Conservation (phyloP, 345 rosid species). For the Salix suchowensis region DNA sequence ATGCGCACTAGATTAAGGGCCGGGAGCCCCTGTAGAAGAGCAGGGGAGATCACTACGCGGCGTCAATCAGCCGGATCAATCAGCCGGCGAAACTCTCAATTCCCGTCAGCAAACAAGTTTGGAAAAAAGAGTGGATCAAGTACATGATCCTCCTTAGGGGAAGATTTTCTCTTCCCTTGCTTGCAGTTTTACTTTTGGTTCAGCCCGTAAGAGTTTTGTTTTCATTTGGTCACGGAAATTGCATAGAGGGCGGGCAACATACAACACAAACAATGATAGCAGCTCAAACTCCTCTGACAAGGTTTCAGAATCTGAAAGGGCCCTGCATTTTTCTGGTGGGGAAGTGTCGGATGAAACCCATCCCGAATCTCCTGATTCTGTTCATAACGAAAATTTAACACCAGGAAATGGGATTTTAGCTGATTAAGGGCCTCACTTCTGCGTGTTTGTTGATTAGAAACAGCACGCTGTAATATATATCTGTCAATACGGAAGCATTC, state of each 20-base stretch:
- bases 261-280: conserved; percentile 13
- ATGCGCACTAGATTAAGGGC: conserved; percentile 25
- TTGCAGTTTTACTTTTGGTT: not conserved
- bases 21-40: conserved; percentile 20
- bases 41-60: conserved; percentile 14
- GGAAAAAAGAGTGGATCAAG: conserved; percentile 26
- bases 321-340: conserved; percentile 16
- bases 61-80: conserved; percentile 3
- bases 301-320: conserved; percentile 30
- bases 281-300: conserved; percentile 15
- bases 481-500: too few relatives aligned
- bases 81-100: conserved; percentile 2
- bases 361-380: conserved; percentile 11
- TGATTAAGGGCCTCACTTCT: too few relatives aligned
- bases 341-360: conserved; percentile 1
- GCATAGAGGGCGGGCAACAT: conserved; percentile 13
- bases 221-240: conserved; percentile 22
- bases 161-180: conserved; percentile 5
- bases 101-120: conserved; percentile 19
- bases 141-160: conserved; percentile 34
- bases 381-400: conserved; percentile 15
- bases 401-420: conserved; percentile 9
- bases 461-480: too few relatives aligned
- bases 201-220: conserved; percentile 5
- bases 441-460: too few relatives aligned